phyloP scores from a whole-genome alignment of 208 protist species.

The Wallacemonas sp. region DNA sequence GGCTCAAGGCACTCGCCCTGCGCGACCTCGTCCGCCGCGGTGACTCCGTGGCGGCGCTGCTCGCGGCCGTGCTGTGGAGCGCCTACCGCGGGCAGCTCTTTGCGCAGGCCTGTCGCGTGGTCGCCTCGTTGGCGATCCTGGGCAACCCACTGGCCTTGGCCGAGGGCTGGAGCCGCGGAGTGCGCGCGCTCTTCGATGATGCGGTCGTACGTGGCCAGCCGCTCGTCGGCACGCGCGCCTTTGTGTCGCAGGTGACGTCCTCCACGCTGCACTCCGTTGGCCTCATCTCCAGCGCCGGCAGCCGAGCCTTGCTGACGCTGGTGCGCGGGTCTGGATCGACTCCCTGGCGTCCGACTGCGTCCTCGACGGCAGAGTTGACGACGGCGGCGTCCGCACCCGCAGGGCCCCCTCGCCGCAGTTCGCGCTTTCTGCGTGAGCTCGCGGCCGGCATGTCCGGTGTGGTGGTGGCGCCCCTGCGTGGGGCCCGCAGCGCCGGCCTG shows the following conservation, averaged over 20 bases:
- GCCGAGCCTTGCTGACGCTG: constrained; percentile 44
- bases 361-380: background rate
- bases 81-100: constrained; percentile 64
- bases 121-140: constrained; percentile 73
- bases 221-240: constrained; percentile 44
- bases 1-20: constrained; percentile 30
- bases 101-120: constrained; percentile 74
- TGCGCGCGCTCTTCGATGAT: constrained; percentile 52
- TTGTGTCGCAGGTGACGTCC: constrained; percentile 55
- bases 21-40: constrained; percentile 42
- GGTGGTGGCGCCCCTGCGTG: constrained; percentile 40
- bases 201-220: constrained; percentile 34
- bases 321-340: background rate
- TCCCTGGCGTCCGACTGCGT: background rate
- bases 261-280: constrained; percentile 77
- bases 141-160: constrained; percentile 74
- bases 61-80: constrained; percentile 43
- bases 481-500: constrained; percentile 45
- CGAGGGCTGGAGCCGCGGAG: constrained; percentile 52
- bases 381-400: no score
- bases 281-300: constrained; percentile 54
- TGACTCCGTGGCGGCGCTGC: constrained; percentile 22
- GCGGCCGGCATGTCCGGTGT: constrained; percentile 43
- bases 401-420: constrained; percentile 5
- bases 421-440: constrained; percentile 31